phyloP scores from a whole-genome alignment of 2,329 filamentous ascomycete genomes.

The Colletotrichum spinosum region DNA sequence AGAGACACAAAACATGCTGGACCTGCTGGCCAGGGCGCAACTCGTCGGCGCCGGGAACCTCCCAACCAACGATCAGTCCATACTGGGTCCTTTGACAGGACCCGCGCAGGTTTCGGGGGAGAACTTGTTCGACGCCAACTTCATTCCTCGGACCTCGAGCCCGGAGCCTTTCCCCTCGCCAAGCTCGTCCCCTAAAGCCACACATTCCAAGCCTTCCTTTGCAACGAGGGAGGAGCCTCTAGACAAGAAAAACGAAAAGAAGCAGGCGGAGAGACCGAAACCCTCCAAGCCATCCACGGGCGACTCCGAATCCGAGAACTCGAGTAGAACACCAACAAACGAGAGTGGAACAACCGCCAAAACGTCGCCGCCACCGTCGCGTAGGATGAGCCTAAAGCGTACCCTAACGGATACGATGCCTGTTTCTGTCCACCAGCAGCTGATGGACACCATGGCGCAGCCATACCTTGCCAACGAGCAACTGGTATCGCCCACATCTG shows the following conservation, averaged over 20 bases:
- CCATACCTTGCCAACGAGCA: constrained; percentile 74
- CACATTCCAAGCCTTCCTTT: constrained; percentile 21
- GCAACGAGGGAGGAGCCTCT: constrained; percentile 27
- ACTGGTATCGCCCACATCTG: constrained; percentile 57
- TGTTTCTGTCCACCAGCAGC: constrained; percentile 80
- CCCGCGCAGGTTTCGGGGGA: constrained; percentile 78
- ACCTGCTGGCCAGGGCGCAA: constrained; percentile 85
- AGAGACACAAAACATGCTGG: constrained; percentile 91
- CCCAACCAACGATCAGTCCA: constrained; percentile 58
- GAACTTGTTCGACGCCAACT: constrained; percentile 89
- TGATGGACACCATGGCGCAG: constrained; percentile 86
- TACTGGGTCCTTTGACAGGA: constrained; percentile 77
- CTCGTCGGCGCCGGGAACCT: constrained; percentile 77
- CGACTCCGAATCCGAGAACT: constrained; percentile 56
- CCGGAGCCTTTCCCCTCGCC: constrained; percentile 58
- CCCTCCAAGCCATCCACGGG: constrained; percentile 39
- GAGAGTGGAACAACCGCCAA: constrained; percentile 65
- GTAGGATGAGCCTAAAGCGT: constrained; percentile 79
- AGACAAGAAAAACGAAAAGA: constrained; percentile 10
- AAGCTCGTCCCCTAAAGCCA: constrained; percentile 47
- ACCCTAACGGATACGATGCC: constrained; percentile 88
- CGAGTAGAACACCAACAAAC: constrained; percentile 66
- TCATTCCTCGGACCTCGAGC: constrained; percentile 67
- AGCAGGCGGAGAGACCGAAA: constrained; percentile 33
- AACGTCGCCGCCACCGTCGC: constrained; percentile 66